Base-by-base conservation (phyloP, 805 yeast species). In the Zygosaccharomyces bisporus region DNA sequence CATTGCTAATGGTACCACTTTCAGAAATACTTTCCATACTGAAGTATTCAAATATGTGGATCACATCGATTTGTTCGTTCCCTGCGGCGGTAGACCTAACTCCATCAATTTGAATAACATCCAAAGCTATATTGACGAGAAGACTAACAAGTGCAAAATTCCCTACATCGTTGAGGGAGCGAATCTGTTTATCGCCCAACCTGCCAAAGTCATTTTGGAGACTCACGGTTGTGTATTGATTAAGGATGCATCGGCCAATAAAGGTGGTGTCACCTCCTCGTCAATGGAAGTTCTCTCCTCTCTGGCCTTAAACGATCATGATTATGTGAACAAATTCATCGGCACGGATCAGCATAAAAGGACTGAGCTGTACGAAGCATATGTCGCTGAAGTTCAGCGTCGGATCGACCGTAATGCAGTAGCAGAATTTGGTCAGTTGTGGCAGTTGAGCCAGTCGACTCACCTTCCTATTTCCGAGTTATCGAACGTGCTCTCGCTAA, bases 41-140 rank as follows among this genome's bases (percentile, higher is more conserved):
- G 78, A 80, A 54, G 64, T 84, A 47, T 76, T 79, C 50, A 81
- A 84, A 48, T 76, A 76, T 49, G 80, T 79, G 58, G 76, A 78
- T 35, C 75, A 76, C 24, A 74, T 89, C 49, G 89, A 88, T 57
- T 71, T 91, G 61, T 90, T 93, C 69, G 97, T 90, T 34, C 99
- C 99, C 46, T 91, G 99, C 69, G 99, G 99, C 67, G 99, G 99
- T 56, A 84, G 99, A 70, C 99, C 99, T 48, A 91, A 86, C 56
- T 95, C 98, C 16, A 81, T 91, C 64, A 95, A 90, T 66, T 80
- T 90, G 52, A 83, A 80, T 66, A 93, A 86, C 58, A 93, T 90
- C 47, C 70, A 73, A 51, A 70, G 70, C 43, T 78, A 88, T 57
- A 78, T 93, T 54, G 87, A 85, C 65, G 73, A 72, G 32, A 80